phyloP scores from a whole-genome alignment of 345 rosid genomes.

The Euphorbia pulcherrima region DNA sequence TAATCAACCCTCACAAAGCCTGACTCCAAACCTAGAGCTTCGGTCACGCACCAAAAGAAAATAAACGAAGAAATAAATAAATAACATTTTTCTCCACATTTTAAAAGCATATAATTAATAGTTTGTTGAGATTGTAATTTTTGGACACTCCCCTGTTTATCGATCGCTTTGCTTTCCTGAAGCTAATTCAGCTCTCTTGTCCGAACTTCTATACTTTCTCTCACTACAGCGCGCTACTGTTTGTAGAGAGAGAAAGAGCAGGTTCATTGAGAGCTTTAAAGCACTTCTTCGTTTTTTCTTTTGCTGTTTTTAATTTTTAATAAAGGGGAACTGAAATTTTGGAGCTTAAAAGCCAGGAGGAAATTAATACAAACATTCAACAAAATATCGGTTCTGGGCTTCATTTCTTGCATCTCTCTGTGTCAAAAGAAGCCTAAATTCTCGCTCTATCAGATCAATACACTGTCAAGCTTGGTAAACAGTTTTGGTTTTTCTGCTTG shows the following conservation, averaged over 20 bases:
- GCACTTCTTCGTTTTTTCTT: background rate
- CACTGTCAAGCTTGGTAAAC: slow-evolving; percentile 12
- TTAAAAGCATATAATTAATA: background rate
- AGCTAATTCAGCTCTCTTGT: slow-evolving; percentile 4
- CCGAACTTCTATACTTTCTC: background rate
- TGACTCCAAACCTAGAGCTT: slow-evolving; percentile 26
- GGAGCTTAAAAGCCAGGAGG: slow-evolving; percentile 7
- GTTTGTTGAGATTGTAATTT: background rate
- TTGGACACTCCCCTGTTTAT: slow-evolving; percentile 6
- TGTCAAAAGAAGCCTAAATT: slow-evolving; percentile 37
- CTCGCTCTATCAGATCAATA: slow-evolving; percentile 35
- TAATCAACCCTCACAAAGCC: slow-evolving; percentile 20
- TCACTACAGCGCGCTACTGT: background rate
- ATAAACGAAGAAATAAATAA: background rate
- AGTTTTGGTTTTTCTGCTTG: slow-evolving; percentile 18
- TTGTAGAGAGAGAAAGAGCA: slow-evolving; percentile 1
- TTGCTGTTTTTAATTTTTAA: background rate
- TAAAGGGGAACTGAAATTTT: background rate
- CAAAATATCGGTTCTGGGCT: slow-evolving; percentile 1
- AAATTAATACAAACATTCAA: slow-evolving; percentile 1
- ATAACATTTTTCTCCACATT: background rate
- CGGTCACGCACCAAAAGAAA: slow-evolving; percentile 4
- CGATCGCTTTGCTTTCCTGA: background rate
- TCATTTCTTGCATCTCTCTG: slow-evolving; percentile 5
- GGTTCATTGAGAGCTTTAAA: background rate